Base-by-base conservation (phyloP, 352 stramenopile genomes). In the Pythium phragmitis region DNA sequence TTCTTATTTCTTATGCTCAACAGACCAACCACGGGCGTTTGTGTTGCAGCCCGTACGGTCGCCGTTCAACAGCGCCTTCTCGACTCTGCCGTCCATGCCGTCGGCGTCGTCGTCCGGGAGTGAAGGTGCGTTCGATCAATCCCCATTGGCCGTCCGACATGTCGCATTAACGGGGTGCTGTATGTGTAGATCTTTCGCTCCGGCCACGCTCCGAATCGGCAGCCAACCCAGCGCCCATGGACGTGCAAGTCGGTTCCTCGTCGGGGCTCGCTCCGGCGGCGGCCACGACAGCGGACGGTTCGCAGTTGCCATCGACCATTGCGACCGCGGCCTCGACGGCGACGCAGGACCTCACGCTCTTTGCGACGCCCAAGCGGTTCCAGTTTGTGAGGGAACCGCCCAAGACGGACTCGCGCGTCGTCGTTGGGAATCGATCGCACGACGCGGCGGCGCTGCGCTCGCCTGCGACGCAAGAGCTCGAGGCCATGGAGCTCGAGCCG, bases 341-440 rank as follows among this genome's bases (percentile, higher is more conserved):
- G 45, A 55, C 69, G 4, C 57, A 71, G 51, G 21, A 79, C 49
- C 11, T 56, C 67, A 52, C 68, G n/a, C 37, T 72, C 13, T 63
- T 89, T 30, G 73, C 81, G 51, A 92, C 81, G n/a, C 84, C 82
- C 9, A 87, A 88, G 60, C 75, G 79, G 39, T 92, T 89, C 74
- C 73, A 88, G 63, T 92, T 92, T 53, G 84, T 92, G 51, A 80
- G 79, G 3, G 84, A 92, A 50, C 70, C 67, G 2, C 68, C 80
- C 8, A 73, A 79, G 65, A 82, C 76, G 16, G 76, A 89, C 65
- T 89, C 81, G 7, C 84, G 77, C n/a, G 45, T 89, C 34, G 42
- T 75, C 28, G 60, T 67, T 37, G 33, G 0, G 9, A 37, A 37
- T 63, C 50, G 61, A 55, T 47, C 63, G 33, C 55, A 72, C 8